phyloP scores from a whole-genome alignment of 371 early-diverging fungal species.

The Phascolomyces articulosus region DNA sequence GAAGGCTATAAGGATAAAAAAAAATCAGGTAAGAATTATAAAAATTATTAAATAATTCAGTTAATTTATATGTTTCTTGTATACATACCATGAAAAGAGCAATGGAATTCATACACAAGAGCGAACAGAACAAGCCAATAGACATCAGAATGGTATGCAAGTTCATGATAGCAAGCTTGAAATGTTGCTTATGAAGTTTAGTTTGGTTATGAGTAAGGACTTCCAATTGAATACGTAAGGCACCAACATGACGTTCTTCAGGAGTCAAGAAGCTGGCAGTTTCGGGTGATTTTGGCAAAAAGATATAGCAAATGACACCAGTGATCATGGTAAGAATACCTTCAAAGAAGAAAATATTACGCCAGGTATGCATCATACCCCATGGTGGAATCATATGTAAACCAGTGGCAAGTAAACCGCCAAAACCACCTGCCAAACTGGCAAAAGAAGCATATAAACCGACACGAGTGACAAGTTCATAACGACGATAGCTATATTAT shows the following conservation, averaged over 20 bases:
- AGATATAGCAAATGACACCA: slow-evolving; percentile 22
- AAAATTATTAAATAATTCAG: too few species aligned
- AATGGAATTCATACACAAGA: slow-evolving; percentile 42
- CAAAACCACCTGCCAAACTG: slow-evolving; percentile 46
- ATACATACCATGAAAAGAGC: slow-evolving; percentile 43
- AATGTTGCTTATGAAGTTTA: slow-evolving; percentile 35
- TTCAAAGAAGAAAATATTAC: slow-evolving; percentile 51
- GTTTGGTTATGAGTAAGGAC: slow-evolving; percentile 34
- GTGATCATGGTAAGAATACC: slow-evolving; percentile 32
- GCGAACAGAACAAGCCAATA: slow-evolving; percentile 37
- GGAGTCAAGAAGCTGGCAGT: slow-evolving; percentile 56
- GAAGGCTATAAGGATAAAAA: slow-evolving; percentile 16
- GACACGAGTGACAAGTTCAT: slow-evolving; percentile 35
- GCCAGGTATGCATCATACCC: slow-evolving; percentile 43
- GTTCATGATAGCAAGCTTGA: slow-evolving; percentile 49
- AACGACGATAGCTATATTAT: slow-evolving; percentile 24
- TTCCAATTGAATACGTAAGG: slow-evolving; percentile 40
- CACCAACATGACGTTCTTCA: slow-evolving; percentile 53
- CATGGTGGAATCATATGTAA: slow-evolving; percentile 18
- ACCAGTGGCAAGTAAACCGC: slow-evolving; percentile 26
- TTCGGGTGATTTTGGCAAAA: slow-evolving; percentile 63
- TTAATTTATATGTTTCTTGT: too few species aligned
- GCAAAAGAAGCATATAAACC: slow-evolving; percentile 46
- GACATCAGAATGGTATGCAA: slow-evolving; percentile 44
- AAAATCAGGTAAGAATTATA: too few species aligned